Percentiles rank a stretch among this genome's conserved stretches.
phyloP scores from a whole-genome alignment of 2,329 filamentous ascomycete species.

The Juglanconis juglandina region DNA sequence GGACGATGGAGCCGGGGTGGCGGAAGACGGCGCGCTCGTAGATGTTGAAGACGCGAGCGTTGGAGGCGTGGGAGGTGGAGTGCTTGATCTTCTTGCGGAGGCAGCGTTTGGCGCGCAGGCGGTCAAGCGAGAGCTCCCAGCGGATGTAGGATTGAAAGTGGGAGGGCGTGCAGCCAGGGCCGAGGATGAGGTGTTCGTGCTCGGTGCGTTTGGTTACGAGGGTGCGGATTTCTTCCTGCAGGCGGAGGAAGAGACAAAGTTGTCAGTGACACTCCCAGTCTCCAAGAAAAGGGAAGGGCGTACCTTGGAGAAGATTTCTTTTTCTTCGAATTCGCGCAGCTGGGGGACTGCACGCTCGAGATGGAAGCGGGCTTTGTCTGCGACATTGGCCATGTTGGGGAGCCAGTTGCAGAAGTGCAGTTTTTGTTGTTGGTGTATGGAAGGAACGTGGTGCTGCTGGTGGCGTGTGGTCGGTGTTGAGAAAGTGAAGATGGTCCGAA shows the following conservation, averaged over 20 bases:
- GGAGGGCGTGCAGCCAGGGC: conserved; percentile 68
- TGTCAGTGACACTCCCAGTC: no score
- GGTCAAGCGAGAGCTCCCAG: conserved; percentile 68
- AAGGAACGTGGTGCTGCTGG: neutral
- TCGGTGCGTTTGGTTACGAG: conserved; percentile 89
- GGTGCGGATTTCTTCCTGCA: conserved; percentile 79
- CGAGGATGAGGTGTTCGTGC: conserved; percentile 87
- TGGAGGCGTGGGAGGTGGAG: conserved; percentile 66
- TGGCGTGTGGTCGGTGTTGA: neutral
- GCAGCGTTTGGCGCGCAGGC: conserved; percentile 77
- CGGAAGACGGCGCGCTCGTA: conserved; percentile 82
- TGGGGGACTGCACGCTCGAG: conserved; percentile 90
- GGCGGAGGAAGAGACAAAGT: conserved; percentile 1
- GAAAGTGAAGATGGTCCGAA: neutral
- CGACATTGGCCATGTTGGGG: conserved; percentile 69
- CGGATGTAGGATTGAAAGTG: conserved; percentile 83
- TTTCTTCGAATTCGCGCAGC: conserved; percentile 86
- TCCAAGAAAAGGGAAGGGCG: conserved; percentile 15
- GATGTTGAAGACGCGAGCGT: conserved; percentile 82
- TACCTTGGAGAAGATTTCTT: conserved; percentile 83
- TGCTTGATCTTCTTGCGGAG: conserved; percentile 73
- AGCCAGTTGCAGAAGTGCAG: neutral
- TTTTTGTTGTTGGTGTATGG: neutral
- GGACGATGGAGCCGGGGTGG: conserved; percentile 73
- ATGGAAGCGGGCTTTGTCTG: conserved; percentile 93